Evolutionary conservation across 176 grass and related monocot species (phyloP), one percentile per base, ranked within the genome.

Genomic region (Carex pumila): DNA sequence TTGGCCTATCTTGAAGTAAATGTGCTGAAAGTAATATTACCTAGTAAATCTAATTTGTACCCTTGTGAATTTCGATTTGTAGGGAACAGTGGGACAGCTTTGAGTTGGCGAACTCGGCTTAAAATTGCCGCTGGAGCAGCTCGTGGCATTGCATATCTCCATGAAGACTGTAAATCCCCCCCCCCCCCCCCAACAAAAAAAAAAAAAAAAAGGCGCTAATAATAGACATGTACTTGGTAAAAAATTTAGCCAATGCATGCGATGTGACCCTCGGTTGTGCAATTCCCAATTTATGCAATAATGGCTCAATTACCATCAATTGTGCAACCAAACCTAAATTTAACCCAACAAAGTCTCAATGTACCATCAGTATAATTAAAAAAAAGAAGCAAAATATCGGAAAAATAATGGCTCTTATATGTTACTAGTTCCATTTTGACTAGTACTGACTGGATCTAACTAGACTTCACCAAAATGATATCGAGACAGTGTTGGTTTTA

Each of bases 101-200:
- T 99, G 85, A 85, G 93, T 94, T 99, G 97, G 97, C 77, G 64
- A 63, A 94, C 66, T 15, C 94, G 97, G 91, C 61, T 99, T 88
- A 95, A 92, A 88, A 87, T 99, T 89, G 91, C 97, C 15, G 93
- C 97, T 71, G 97, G 97, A 61, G 88, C 97, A 91, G 97, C 97
- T 85, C 97, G 90, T 56, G 97, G 97, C 80, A 99, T 99, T 55
- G 90, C 93, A 81, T 99, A 99, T 80, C 91, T 99, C 49, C 97
- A 99, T 77, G 97, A 99, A 87, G 97, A 99, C 89, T 99, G 97
- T 99, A 99, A 91, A 77, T 55, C 62, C 47, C 80, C 3, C 61
- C 54, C 12, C 84, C 22, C n/a, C 2, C 7, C 1, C 43, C 29
- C 25, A 7, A n/a, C n/a, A 54, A 19, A 68, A 69, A 68, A n/a